Conservation (phyloP, 371 early-diverging fungal genomes). For the Mucor lusitanicus region DNA sequence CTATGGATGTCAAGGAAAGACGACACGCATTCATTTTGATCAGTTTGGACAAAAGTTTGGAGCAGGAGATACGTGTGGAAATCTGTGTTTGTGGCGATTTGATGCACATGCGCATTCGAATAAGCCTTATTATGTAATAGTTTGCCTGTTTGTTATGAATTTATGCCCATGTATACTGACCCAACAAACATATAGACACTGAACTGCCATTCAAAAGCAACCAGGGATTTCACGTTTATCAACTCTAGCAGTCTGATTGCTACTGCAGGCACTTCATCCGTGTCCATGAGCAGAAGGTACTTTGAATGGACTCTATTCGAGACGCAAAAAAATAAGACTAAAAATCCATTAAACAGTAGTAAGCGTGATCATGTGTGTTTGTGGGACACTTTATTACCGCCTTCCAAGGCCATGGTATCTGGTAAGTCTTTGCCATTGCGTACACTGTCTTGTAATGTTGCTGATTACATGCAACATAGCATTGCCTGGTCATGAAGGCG, state of each 20-base stretch:
- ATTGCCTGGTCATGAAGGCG: slow-evolving; percentile 50
- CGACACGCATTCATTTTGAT: slow-evolving; percentile 66
- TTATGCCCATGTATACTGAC: not conserved
- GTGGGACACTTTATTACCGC: slow-evolving; percentile 80
- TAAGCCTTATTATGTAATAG: slow-evolving; percentile 55
- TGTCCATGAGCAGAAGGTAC: slow-evolving; percentile 57
- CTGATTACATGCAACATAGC: slow-evolving; percentile 20
- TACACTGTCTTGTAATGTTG: too few species aligned
- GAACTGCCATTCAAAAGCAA: slow-evolving; percentile 64
- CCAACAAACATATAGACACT: slow-evolving; percentile 31
- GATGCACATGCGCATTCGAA: slow-evolving; percentile 68
- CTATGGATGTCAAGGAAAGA: slow-evolving; percentile 53
- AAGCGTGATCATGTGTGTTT: slow-evolving; percentile 65
- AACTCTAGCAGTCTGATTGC: slow-evolving; percentile 74
- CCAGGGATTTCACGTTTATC: slow-evolving; percentile 75
- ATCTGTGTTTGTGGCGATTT: slow-evolving; percentile 72
- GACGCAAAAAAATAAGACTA: too few species aligned
- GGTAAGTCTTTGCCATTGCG: slow-evolving; percentile 41
- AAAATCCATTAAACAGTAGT: not conserved
- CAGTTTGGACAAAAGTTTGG: slow-evolving; percentile 80
- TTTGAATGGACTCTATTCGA: not conserved
- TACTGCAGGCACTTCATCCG: slow-evolving; percentile 69
- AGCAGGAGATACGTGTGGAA: slow-evolving; percentile 70
- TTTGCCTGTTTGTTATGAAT: not conserved
- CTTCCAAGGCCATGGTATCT: slow-evolving; percentile 57